These are phyloP conservation scores for Fragosphaeria purpurea DNA, from an alignment of 2,329 filamentous ascomycete genomes.

Conservation along the genomic window DNA sequence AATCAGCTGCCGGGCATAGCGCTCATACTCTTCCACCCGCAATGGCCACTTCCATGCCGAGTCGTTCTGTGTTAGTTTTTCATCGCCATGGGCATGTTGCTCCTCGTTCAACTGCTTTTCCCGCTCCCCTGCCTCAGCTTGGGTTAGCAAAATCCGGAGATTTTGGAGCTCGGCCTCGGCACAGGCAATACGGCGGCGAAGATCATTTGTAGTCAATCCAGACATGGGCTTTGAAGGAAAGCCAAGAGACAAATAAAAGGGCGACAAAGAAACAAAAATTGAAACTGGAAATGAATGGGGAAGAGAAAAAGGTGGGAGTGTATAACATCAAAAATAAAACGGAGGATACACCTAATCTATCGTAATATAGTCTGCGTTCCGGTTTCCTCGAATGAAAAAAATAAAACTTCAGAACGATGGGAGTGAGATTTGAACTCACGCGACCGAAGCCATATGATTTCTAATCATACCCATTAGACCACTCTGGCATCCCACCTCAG, in stretches of 20 bases:
- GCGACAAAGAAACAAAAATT: neutral
- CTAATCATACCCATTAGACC: conserved; percentile 15
- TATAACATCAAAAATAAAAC: too few species aligned
- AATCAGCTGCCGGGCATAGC: conserved; percentile 88
- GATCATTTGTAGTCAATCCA: conserved; percentile 17
- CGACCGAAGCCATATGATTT: conserved; percentile 15
- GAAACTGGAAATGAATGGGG: too few species aligned
- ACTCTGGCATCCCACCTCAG: conserved; percentile 11
- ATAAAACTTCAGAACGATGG: conserved; percentile 6
- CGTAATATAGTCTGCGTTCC: too few species aligned
- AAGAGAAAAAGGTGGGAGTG: too few species aligned
- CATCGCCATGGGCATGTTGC: neutral
- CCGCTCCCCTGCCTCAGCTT: conserved; percentile 24
- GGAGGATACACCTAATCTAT: too few species aligned
- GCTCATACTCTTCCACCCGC: conserved; percentile 61
- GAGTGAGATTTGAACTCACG: conserved; percentile 15
- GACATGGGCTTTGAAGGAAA: neutral
- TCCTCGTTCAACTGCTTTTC: neutral
- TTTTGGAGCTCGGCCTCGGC: conserved; percentile 38
- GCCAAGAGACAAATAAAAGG: neutral
- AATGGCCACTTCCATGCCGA: conserved; percentile 55
- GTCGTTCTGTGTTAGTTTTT: too few species aligned
- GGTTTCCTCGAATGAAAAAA: neutral
- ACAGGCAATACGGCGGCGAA: conserved; percentile 37
- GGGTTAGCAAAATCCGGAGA: conserved; percentile 34